phyloP scores from a whole-genome alignment of 257 asterid genomes.

The Petrea volubilis region DNA sequence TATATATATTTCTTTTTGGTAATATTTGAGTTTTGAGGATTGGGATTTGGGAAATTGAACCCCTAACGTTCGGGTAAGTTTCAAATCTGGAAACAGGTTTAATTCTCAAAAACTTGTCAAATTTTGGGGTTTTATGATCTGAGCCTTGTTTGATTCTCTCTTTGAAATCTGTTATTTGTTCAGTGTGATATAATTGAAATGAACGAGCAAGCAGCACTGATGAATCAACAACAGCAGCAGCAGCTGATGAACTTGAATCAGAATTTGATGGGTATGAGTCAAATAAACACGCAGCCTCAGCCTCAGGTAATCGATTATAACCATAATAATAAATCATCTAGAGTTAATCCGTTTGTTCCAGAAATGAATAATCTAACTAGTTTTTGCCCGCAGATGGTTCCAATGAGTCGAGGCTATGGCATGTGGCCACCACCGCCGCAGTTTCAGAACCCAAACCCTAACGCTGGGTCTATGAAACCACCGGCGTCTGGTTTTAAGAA shows the following conservation, averaged over 20 bases:
- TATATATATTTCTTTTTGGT: too few species aligned
- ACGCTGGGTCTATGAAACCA: slow-evolving; percentile 36
- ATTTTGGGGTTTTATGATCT: background rate
- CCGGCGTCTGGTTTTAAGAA: slow-evolving; percentile 31
- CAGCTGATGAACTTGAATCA: slow-evolving; percentile 43
- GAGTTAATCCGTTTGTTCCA: background rate
- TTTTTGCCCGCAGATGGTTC: slow-evolving; percentile 35
- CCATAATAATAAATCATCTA: background rate
- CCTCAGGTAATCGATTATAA: slow-evolving; percentile 39
- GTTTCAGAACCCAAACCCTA: slow-evolving; percentile 42
- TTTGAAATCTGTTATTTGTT: background rate
- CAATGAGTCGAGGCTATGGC: slow-evolving; percentile 59
- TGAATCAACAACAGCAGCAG: slow-evolving; percentile 41
- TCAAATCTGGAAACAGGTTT: background rate
- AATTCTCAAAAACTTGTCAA: background rate
- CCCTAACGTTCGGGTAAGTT: slow-evolving; percentile 3
- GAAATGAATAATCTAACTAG: background rate
- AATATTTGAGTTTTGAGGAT: background rate
- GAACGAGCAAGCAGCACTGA: slow-evolving; percentile 61
- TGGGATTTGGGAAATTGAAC: background rate
- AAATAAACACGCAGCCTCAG: slow-evolving; percentile 39
- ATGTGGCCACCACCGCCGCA: slow-evolving; percentile 55
- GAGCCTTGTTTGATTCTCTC: background rate
- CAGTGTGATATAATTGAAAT: slow-evolving; percentile 26
- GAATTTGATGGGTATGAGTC: slow-evolving; percentile 39